Evolutionary conservation across 1,284 basidiomycete genomes (phyloP), one percentile per base, ranked within the genome.

Genomic region (Pascua guehoae): DNA sequence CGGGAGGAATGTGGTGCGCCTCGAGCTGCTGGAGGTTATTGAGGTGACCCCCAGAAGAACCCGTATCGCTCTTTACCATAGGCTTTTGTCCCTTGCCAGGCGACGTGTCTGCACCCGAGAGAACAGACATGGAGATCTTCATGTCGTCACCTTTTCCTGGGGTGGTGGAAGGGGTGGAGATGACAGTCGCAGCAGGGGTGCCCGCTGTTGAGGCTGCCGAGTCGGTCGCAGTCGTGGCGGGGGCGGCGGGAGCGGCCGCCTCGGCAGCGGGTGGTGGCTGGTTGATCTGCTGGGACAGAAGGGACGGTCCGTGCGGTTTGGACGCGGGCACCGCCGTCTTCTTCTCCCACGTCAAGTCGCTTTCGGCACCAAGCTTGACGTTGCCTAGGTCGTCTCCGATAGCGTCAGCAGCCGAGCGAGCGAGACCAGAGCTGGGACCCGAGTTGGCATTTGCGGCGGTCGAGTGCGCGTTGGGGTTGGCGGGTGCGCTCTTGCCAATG

Each of bases 281-380:
- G 82, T 38, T 87, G 86, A 78, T 64, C 68, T 89, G 88, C 68
- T 91, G 88, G 0, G 89, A 87, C 9, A 95, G 81, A 17, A 94
- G 76, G 1, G 89, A 92, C 1, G 89, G 89, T 0, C 88, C 90
- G 41, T 41, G 77, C 68, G 37, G 79, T 61, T 59, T 79, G 61
- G 53, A 70, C 64, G 61, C 78, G 60, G 46, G 46, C 1, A 61
- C 62, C 1, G 69, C 62, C 42, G 78, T 71, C 2, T 77, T 75
- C 77, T 83, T 85, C 70, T 85, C 84, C 64, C 84, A 82, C 48
- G 84, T 85, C 17, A 71, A 62, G 56, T 79, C 67, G 50, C 56
- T 55, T 53, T 67, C 69, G 11, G 79, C 65, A 38, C 83, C 80
- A 15, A 90, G 79, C 56, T 84, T 84, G 39, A 92, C 87, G 64